Evolutionary conservation across 192 early-diverging fungal genomes (phyloP), one percentile per base, ranked within the genome.

Genomic region (Umbelopsis isabellina): DNA sequence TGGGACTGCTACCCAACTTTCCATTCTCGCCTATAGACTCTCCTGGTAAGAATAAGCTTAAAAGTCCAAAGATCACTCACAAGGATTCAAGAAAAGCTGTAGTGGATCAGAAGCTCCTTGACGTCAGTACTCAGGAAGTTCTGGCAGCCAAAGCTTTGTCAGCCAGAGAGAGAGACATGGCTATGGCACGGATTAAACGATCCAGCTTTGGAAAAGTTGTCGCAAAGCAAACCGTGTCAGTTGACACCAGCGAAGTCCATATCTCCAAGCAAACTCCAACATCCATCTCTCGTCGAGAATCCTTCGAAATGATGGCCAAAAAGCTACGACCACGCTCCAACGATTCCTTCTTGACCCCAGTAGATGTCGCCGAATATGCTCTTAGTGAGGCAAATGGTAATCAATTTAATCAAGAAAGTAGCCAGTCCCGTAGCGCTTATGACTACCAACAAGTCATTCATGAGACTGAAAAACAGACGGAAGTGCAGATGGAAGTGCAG

Each of bases 111-210:
- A 77, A 77, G 37, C 22, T 77, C 8, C 58, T 71, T 5, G 75
- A 77, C 69, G 75, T 77, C 3, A 72, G 71, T 27, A 77, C 75
- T 9, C 75, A 77, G 41, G 75, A 77, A 27, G 72, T 72, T 11
- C 18, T 77, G 35, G 47, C 75, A 2, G 72, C 75, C 9, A 68
- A 71, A 52, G 66, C 75, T 22, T 69, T 67, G 58, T 68, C 67
- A 13, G 68, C 65, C 23, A 49, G 22, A 20, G 67, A 66, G 16
- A 74, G 65, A 49, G 73, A 69, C 25, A 18, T 61, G 30, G 25
- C 18, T 11, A 1, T 30, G 10, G 11, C 55, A 3, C 5, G 55
- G 3, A n/a, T 11, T 35, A 25, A 30, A 18, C 55, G 55, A n/a
- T n/a, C 18, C 1, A 61, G 55, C 18, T 61, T 61, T 35, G 55